Conservation (phyloP, 306 rosid genomes). For the Malus fusca region DNA sequence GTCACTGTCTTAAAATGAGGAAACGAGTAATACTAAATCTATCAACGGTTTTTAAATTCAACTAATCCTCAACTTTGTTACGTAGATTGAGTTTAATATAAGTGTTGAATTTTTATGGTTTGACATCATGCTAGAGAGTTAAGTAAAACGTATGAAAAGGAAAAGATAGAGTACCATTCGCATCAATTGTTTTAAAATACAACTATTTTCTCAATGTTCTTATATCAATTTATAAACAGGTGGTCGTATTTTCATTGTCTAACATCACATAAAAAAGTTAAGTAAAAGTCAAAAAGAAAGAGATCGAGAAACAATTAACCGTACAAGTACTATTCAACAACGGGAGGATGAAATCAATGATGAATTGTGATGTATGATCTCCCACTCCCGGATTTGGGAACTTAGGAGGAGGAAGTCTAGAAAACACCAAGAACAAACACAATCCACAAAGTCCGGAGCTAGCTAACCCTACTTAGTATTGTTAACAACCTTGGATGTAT, state of each 20-base stretch:
- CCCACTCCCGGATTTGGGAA: constrained; percentile 10
- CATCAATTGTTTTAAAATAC: neutral
- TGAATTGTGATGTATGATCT: neutral
- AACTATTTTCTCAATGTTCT: neutral
- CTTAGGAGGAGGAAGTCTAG: neutral
- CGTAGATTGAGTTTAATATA: neutral
- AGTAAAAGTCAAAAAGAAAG: no score
- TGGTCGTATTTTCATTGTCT: neutral
- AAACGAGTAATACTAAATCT: no score
- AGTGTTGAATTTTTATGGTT: neutral
- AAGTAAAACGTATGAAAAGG: neutral
- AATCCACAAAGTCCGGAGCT: constrained; percentile 25
- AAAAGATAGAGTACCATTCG: no score
- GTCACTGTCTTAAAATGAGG: no score
- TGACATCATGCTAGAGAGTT: neutral
- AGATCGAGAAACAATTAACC: neutral
- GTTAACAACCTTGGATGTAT: neutral
- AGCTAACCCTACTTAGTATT: neutral
- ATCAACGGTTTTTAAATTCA: neutral
- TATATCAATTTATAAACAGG: no score
- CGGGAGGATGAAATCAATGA: neutral
- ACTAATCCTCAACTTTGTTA: neutral
- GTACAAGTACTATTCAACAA: neutral
- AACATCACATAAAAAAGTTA: neutral
- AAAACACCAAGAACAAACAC: constrained; percentile 13